Base-by-base conservation (phyloP, 495 filamentous ascomycete species). In the Hamigera avellanea region DNA sequence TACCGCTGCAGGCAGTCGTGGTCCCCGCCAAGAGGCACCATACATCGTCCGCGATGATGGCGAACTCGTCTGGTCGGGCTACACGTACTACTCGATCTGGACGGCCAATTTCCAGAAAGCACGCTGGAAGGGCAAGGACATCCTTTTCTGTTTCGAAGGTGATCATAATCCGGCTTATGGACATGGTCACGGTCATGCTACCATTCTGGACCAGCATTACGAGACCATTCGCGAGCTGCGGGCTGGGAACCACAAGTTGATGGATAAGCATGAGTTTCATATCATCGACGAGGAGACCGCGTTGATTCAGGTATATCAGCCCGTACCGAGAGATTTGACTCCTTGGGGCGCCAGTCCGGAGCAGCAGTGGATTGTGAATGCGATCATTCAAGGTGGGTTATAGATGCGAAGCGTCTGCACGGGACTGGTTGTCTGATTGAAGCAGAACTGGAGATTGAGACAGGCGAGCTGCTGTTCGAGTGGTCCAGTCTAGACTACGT, bases 201-300 rank as follows among this genome's bases (percentile, higher is more conserved):
- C 66, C 0, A 58, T 72, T 35, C 41, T 74, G 39, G 56, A 74
- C 30, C 61, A 70, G 49, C 57, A 62, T 32, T 72, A 74, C 33
- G 69, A 72, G 53, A 71, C 69, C n/a, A 66, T 71, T 34, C 61
- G 63, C 5, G 67, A 72, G 42, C 52, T 74, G 16, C 58, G 67
- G 7, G 67, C 67, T 1, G 70, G 66, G 0, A 68, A 69, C 33
- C 67, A 70, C 48, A 69, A 68, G 44, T 46, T 72, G 12, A 62
- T 64, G 14, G 66, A 71, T 41, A 69, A 69, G 50, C 69, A 75
- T 40, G 67, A 73, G 46, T 72, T 72, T 64, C n/a, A 67, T 48
- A 42, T 73, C 14, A 46, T 69, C 40, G 56, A 68, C 43, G 56
- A 57, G 19, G 47, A 49, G 32, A 61, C 57, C 18, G 61, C 57